Base-by-base conservation (phyloP, 768 basidiomycete species). In the Lenzites betulinus region DNA sequence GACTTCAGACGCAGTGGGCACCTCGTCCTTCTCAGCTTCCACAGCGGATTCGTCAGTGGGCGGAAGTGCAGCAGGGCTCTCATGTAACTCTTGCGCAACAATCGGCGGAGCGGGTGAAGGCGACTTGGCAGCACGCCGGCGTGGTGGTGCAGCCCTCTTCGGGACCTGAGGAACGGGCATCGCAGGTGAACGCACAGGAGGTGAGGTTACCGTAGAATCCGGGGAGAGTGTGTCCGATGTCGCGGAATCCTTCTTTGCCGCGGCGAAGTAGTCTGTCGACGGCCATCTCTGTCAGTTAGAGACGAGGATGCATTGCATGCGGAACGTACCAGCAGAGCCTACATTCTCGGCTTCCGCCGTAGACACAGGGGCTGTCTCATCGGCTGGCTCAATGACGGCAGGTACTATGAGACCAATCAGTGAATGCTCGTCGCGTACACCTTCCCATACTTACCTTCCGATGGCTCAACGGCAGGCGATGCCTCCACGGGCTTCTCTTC, bases 81-180 rank as follows among this genome's bases (percentile, higher is more conserved):
- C 70, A 3, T 73, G 58, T 7, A 58, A 16, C 15, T 42, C 50
- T n/a, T 57, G 57, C 4, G 46, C 62, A 39, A 71, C 30, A 16
- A 43, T 55, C 7, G 56, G 61, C 30, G 58, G 64, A 6, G 68
- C 63, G 8, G 79, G 73, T 12, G 80, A 73, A n/a, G 78, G 75
- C 0, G 83, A 80, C 70, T 84, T 88, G 48, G 76, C 76, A 6
- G 78, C 69, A 67, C 89, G 89, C 74, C 80, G 86, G 42, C 91
- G 79, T 9, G 92, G 92, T 49, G 89, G 90, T 3, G 80, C 91
- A 25, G 89, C 81, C 5, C 92, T 83, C 44, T 88, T 84, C 43
- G 92, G 91, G 18, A 78, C 86, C 15, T 83, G 81, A 15, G 91
- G 90, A 4, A 90, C 78, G 22, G 91, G 90, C 86, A 93, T 92